Evolutionary conservation across 2,329 filamentous ascomycete species (phyloP).

Genomic region (Neonectria neomacrospora): DNA sequence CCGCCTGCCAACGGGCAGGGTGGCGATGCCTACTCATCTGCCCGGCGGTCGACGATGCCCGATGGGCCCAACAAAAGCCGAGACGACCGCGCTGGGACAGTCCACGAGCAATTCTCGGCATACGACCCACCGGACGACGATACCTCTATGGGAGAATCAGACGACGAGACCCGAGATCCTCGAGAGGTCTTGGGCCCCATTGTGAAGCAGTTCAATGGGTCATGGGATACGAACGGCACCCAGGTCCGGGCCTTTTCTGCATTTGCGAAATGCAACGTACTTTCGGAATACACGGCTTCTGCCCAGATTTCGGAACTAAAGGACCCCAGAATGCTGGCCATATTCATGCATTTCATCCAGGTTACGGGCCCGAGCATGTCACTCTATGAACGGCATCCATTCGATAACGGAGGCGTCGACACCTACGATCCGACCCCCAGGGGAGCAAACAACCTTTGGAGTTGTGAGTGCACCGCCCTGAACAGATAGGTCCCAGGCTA

Average conservation of each 20-base stretch:
- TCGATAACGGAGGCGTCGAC: conserved; percentile 70
- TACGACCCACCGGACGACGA: conserved; percentile 62
- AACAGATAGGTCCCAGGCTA: conserved; percentile 28
- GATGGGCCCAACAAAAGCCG: conserved; percentile 20
- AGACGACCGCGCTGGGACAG: conserved; percentile 14
- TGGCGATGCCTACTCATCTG: conserved; percentile 19
- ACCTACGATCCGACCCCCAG: conserved; percentile 71
- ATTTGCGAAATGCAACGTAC: conserved; percentile 60
- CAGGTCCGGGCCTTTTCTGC: conserved; percentile 62
- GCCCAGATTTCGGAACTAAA: conserved; percentile 77
- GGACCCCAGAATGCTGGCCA: conserved; percentile 80
- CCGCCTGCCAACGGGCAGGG: conserved; percentile 26
- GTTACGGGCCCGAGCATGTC: conserved; percentile 89
- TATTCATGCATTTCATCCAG: conserved; percentile 93
- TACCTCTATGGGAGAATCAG: conserved; percentile 69
- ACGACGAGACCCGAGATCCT: conserved; percentile 63
- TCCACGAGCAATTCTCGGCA: conserved; percentile 39
- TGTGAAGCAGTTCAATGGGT: conserved; percentile 51
- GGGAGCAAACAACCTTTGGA: conserved; percentile 73
- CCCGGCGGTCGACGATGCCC: conserved; percentile 17
- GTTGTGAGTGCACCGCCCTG: conserved; percentile 57
- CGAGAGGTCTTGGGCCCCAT: conserved; percentile 47
- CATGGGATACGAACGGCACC: conserved; percentile 50
- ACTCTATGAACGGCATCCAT: conserved; percentile 84
- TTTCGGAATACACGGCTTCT: conserved; percentile 75